phyloP scores from a whole-genome alignment of 164 flowering plant genomes.

The Vitis rotundifolia region DNA sequence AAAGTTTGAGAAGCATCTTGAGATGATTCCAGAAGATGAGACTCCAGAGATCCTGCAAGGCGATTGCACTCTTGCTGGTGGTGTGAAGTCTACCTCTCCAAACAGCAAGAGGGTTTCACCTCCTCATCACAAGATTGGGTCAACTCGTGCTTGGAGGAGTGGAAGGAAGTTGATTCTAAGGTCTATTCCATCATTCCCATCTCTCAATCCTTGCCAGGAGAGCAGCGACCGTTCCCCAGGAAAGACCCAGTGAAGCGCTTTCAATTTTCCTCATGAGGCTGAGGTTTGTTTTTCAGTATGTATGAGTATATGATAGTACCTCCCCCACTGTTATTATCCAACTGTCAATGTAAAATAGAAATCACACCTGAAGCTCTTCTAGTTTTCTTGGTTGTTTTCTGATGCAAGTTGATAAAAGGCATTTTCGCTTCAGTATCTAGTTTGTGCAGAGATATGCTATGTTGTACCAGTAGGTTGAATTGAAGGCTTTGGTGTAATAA shows the following conservation, averaged over 20 bases:
- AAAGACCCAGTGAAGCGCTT: neutral
- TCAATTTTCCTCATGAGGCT: neutral
- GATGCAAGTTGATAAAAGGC: no score
- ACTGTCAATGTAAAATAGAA: no score
- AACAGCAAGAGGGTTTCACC: constrained; percentile 32
- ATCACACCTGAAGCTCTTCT: no score
- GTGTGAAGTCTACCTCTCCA: constrained; percentile 25
- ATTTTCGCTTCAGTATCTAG: no score
- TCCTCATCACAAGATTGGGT: constrained; percentile 16
- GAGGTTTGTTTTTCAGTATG: neutral
- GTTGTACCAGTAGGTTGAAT: neutral
- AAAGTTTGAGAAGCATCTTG: constrained; percentile 3
- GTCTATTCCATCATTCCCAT: constrained; percentile 30
- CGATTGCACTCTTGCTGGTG: neutral
- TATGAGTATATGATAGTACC: no score
- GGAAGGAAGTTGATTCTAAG: constrained; percentile 27
- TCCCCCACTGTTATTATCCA: no score
- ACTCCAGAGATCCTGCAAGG: constrained; percentile 9
- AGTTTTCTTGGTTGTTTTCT: no score
- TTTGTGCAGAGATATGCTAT: neutral
- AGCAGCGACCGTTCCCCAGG: neutral
- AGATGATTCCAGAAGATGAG: constrained; percentile 12
- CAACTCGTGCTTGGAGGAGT: constrained; percentile 13
- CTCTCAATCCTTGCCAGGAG: constrained; percentile 16
- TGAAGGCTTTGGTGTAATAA: neutral